These are phyloP conservation scores for Pyrenochaeta sp. DNA, from an alignment of 2,329 filamentous ascomycete genomes.

Conservation along the genomic window DNA sequence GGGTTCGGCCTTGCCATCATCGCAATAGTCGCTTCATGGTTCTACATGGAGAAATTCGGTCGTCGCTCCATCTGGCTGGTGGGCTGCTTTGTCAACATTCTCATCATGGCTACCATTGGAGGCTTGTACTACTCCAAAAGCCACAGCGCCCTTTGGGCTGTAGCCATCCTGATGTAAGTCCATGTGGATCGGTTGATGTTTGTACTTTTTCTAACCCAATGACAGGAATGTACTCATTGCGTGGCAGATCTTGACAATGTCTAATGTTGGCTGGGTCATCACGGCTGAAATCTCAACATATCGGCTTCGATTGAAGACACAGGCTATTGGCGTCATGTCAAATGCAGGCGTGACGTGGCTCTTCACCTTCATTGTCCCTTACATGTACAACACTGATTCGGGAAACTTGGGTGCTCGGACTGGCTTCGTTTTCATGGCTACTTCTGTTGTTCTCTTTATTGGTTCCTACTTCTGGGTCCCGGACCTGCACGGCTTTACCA, in stretches of 20 bases:
- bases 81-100: slow-evolving; percentile 5
- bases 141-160: slow-evolving; percentile 6
- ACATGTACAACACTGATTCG: slow-evolving; percentile 54
- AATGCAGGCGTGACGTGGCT: slow-evolving; percentile 8
- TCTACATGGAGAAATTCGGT: slow-evolving; percentile 13
- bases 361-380: slow-evolving; percentile 47
- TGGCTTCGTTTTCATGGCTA: slow-evolving; percentile 49
- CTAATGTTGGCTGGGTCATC: slow-evolving; percentile 8
- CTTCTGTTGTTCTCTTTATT: slow-evolving; percentile 5
- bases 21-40: slow-evolving; percentile 10
- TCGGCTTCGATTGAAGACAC: slow-evolving; percentile 6
- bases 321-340: slow-evolving; percentile 7
- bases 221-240: slow-evolving; percentile 12
- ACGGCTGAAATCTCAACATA: slow-evolving; percentile 10
- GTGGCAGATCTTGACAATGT: slow-evolving; percentile 14
- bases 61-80: slow-evolving; percentile 14
- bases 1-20: slow-evolving; percentile 13
- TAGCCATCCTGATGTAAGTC: slow-evolving; percentile 12
- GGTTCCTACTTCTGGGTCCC: slow-evolving; percentile 12
- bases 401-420: slow-evolving; percentile 52
- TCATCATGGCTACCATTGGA: slow-evolving; percentile 7
- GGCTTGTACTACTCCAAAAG: slow-evolving; percentile 6
- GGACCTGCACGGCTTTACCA: slow-evolving; percentile 10
- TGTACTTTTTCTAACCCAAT: neutral
- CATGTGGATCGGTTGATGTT: neutral